Percentiles rank a stretch among this genome's conserved stretches.
These are phyloP conservation scores for Mucor plumbeus DNA, from an alignment of 371 early-diverging fungal genomes.

Conservation along the genomic window DNA sequence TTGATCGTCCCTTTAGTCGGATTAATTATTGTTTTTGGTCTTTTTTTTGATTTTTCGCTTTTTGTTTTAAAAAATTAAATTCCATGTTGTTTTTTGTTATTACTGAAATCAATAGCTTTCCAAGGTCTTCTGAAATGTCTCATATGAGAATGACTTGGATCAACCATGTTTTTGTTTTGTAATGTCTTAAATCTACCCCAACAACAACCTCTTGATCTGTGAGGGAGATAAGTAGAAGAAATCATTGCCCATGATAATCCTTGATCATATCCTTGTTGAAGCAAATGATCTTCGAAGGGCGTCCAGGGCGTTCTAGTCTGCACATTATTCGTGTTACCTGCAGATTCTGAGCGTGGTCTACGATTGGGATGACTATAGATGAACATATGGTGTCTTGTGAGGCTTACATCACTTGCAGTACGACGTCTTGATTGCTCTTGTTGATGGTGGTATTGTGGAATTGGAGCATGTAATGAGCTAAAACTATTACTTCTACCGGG, in stretches of 20 bases:
- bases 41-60: conserved; percentile 5
- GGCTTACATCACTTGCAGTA: conserved; percentile 29
- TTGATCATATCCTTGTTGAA: conserved; percentile 51
- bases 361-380: conserved; percentile 29
- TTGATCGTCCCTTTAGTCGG: conserved; percentile 17
- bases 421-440: conserved; percentile 20
- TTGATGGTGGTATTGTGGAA: neutral
- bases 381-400: conserved; percentile 31
- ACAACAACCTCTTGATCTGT: conserved; percentile 56
- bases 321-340: conserved; percentile 25
- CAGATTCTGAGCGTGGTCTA: conserved; percentile 31
- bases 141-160: conserved; percentile 33
- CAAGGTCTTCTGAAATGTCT: conserved; percentile 36
- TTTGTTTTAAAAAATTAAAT: neutral
- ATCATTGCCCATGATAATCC: conserved; percentile 58
- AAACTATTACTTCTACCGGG: conserved; percentile 12
- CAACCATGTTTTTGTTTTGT: conserved; percentile 40
- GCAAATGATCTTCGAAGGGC: conserved; percentile 50
- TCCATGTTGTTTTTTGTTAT: conserved; percentile 1
- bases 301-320: conserved; percentile 60
- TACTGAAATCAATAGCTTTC: conserved; percentile 31
- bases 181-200: conserved; percentile 58
- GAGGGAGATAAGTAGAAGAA: conserved; percentile 52
- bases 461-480: conserved; percentile 1
- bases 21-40: conserved; percentile 18